Evolutionary conservation across 2,329 filamentous ascomycete species (phyloP), one percentile per base, ranked within the genome.

Genomic region (Cladosporium sp.): DNA sequence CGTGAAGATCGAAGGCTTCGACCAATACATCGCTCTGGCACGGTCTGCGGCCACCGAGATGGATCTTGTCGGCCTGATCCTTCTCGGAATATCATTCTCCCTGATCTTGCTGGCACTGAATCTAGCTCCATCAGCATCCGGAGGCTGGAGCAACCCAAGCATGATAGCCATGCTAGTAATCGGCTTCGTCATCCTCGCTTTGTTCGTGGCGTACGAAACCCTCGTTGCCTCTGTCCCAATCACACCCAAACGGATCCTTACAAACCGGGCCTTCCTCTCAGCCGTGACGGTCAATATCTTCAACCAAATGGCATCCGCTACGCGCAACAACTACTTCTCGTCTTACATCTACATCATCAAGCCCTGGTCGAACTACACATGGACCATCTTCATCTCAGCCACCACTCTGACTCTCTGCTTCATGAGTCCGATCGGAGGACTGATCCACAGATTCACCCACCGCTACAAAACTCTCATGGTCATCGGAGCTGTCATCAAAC

Each of bases 401-500:
- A 69, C 67, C 1, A 73, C 68, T 16, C 65, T 73, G 57, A 65
- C 64, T 0, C 65, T 74, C 15, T 63, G 67, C 35, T 33, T 72
- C 4, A 35, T 71, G 3, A 62, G 69, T 0, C 69, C 68, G 2
- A 30, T 72, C 9, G 56, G 43, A 18, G 60, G 62, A 0, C 41
- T 63, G 15, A 57, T 64, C 4, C 70, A 72, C 25, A 55, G 66
- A 0, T 36, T 43, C 18, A 67, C 69, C 0, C 71, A 73, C 49
- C 63, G 70, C 1, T 74, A 73, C 66, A 73, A 72, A 61, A 55
- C 61, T 7, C 48, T 73, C 15, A 69, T 69, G 67, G 51, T 73
- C 22, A 58, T 71, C 30, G 72, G 69, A 9, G 66, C 66, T 2
- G 59, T 56, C 0, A 56, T 65, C 0, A 69, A 59, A n/a, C 50